A percentile compares a stretch with the other conserved stretches of the same genome.
These are phyloP conservation scores for Vitis vinifera DNA, from an alignment of 164 flowering plant genomes.

Conservation along the genomic window DNA sequence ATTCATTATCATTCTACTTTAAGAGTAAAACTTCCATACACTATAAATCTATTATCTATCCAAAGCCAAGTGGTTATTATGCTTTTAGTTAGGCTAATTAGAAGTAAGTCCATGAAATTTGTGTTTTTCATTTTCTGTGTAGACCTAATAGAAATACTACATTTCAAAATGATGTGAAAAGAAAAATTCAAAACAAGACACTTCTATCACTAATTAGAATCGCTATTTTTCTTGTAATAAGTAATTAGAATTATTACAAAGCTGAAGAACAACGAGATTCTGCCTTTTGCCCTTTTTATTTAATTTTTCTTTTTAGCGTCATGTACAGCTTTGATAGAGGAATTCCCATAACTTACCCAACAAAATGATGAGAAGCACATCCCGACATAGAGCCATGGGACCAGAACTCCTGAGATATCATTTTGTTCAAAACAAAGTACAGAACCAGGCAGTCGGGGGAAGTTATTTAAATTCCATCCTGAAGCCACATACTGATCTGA, in stretches of 20 bases:
- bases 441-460: slow-evolving; percentile 82
- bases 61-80: too few relatives aligned
- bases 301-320: neutral
- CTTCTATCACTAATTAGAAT: neutral
- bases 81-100: too few relatives aligned
- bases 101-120: too few relatives aligned
- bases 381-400: slow-evolving; percentile 92
- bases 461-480: slow-evolving; percentile 89
- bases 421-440: slow-evolving; percentile 66
- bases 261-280: too few relatives aligned
- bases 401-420: slow-evolving; percentile 87
- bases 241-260: neutral
- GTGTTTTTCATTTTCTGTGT: too few relatives aligned
- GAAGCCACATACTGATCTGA: slow-evolving; percentile 51
- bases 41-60: too few relatives aligned
- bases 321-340: neutral
- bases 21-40: too few relatives aligned
- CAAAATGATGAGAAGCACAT: slow-evolving; percentile 98
- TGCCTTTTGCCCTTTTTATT: too few relatives aligned
- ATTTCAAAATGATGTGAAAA: neutral
- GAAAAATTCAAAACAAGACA: neutral
- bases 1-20: too few relatives aligned
- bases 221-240: neutral
- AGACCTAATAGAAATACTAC: neutral
- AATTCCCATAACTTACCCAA: slow-evolving; percentile 59